Evolutionary conservation across 768 basidiomycete species (phyloP).

Genomic region (Lyophyllum decastes): DNA sequence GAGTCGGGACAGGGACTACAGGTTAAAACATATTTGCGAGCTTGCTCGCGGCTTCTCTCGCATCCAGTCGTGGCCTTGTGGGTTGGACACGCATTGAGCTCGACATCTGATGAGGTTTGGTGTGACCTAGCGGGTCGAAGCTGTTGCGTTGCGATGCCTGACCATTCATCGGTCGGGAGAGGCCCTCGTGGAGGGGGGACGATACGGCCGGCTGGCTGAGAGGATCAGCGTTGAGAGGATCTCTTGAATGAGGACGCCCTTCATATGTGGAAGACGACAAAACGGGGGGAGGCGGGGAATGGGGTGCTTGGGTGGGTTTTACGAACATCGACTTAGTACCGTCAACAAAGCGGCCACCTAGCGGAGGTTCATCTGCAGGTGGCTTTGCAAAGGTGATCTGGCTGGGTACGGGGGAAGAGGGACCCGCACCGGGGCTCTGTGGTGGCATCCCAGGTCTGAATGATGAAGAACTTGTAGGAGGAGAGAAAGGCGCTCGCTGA

Average conservation of each 20-base stretch:
- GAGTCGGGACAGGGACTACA: background rate
- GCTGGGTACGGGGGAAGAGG: conserved; percentile 43
- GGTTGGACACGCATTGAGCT: conserved; percentile 74
- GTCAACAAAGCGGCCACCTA: conserved; percentile 68
- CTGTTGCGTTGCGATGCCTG: conserved; percentile 29
- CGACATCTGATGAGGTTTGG: conserved; percentile 65
- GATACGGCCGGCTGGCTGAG: conserved; percentile 30
- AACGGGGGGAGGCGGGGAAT: conserved; percentile 32
- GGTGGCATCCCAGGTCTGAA: conserved; percentile 30
- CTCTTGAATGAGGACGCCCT: conserved; percentile 18
- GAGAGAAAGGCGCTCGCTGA: conserved; percentile 18
- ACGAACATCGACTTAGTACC: conserved; percentile 85
- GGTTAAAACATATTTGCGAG: conserved; percentile 83
- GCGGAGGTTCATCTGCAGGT: conserved; percentile 46
- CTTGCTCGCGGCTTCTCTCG: conserved; percentile 85
- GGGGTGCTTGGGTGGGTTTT: conserved; percentile 45
- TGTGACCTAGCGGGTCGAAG: conserved; percentile 67
- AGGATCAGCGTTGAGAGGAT: conserved; percentile 37
- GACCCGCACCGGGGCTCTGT: conserved; percentile 57
- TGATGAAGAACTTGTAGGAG: conserved; percentile 14
- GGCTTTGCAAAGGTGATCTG: conserved; percentile 29
- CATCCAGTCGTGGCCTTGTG: conserved; percentile 74
- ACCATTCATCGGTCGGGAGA: conserved; percentile 21
- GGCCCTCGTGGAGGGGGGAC: conserved; percentile 27
- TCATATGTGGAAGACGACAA: conserved; percentile 37